phyloP scores from a whole-genome alignment of 1,284 basidiomycete species.

The Malassezia sympodialis region DNA sequence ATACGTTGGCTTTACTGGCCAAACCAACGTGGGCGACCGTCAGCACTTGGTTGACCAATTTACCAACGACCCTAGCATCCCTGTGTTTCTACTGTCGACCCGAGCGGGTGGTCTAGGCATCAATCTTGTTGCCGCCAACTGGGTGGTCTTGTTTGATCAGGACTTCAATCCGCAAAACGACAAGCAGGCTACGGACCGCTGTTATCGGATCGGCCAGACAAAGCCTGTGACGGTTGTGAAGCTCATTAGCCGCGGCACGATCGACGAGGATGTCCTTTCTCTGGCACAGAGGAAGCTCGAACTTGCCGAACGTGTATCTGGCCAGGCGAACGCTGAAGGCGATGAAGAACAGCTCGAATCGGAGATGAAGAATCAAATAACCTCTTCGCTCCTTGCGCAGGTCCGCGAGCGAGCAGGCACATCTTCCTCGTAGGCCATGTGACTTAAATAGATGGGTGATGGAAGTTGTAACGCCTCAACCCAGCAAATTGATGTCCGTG shows the following conservation, averaged over 20 bases:
- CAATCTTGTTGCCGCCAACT: constrained; percentile 60
- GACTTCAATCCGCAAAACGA: constrained; percentile 63
- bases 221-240: constrained; percentile 79
- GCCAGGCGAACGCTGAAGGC: constrained; percentile 19
- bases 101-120: constrained; percentile 65
- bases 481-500: too few species aligned
- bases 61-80: constrained; percentile 81
- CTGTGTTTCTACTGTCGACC: constrained; percentile 86
- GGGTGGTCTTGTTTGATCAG: constrained; percentile 66
- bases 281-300: constrained; percentile 35
- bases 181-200: constrained; percentile 89
- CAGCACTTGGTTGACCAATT: constrained; percentile 93
- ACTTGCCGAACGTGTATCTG: constrained; percentile 37
- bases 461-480: too few species aligned
- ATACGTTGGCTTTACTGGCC: constrained; percentile 82
- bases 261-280: constrained; percentile 55
- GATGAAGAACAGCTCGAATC: constrained; percentile 26
- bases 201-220: constrained; percentile 94
- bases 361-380: constrained; percentile 17
- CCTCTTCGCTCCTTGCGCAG: constrained; percentile 27
- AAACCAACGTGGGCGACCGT: constrained; percentile 83
- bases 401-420: constrained; percentile 21
- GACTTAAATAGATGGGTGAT: background rate
- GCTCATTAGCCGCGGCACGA: constrained; percentile 80
- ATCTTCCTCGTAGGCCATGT: background rate